Evolutionary conservation across 371 early-diverging fungal genomes (phyloP), one percentile per base, ranked within the genome.

Genomic region (Mortierella sp.): DNA sequence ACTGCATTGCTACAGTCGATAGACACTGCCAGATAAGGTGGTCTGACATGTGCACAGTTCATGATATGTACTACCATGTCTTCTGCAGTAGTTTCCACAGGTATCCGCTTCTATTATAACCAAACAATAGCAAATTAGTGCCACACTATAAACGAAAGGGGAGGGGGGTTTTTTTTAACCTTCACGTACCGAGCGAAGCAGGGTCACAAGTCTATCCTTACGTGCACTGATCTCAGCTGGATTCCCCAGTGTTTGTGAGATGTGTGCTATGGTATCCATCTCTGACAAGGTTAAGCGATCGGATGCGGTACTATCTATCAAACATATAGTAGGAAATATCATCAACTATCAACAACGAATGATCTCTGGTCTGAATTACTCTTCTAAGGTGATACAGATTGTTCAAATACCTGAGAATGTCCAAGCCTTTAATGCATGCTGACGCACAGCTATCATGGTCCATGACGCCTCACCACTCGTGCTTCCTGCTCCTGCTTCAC

Each of bases 21-120:
- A 61, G 87, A 84, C 12, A 85, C 83, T 13, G 86, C 73, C 26
- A 85, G 73, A 68, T 88, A 90, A 17, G 90, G 90, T 29, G 89
- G 85, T 61, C 80, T 82, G 32, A 90, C 83, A 84, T 84, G 86
- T 68, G 88, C 89, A 60, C 85, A 81, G 54, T 84, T 84, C 83
- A 87, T 76, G 65, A 90, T 87, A 59, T 87, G 85, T 42, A 90
- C 83, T 61, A 83, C 76, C 63, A 83, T 68, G 68, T 87, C 86
- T 37, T 86, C 70, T 26, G 57, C 61, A 4, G 70, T 61, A 35
- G 75, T 63, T 60, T 83, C 78, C 37, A 86, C 82, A 19, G 88
- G 89, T 59, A 90, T 82, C 62, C 86, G 86, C 54, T 70, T 75
- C 76, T 81, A 64, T 43, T 43, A 9, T 43, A 12, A 9, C 35